phyloP scores from a whole-genome alignment of 179 eudicot genomes.

The Pouteria campechiana region DNA sequence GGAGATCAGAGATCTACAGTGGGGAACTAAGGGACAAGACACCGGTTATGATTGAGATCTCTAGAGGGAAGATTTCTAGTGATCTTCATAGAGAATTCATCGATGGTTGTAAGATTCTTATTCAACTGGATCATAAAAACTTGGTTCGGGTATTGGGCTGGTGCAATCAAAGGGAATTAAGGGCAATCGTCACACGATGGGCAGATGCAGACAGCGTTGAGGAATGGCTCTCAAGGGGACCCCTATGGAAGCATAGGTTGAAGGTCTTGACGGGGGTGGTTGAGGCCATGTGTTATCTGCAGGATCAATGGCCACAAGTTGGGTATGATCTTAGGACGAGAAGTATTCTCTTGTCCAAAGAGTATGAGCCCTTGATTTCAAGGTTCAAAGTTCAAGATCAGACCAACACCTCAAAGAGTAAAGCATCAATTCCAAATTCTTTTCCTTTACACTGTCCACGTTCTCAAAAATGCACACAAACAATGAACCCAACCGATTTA shows the following conservation, averaged over 20 bases:
- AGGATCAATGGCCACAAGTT: conserved; percentile 25
- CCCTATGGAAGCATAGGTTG: conserved; percentile 15
- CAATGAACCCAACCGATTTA: too few relatives aligned
- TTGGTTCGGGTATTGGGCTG: conserved; percentile 22
- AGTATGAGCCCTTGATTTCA: conserved; percentile 18
- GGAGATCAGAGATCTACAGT: conserved; percentile 4
- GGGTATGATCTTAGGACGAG: conserved; percentile 17
- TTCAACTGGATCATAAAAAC: conserved; percentile 16
- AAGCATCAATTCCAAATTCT: not conserved
- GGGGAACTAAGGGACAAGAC: conserved; percentile 20
- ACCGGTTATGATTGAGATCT: conserved; percentile 15
- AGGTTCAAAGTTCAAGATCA: conserved; percentile 17
- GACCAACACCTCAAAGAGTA: conserved; percentile 9
- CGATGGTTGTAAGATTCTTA: conserved; percentile 12
- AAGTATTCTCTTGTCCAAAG: conserved; percentile 7
- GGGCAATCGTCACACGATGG: conserved; percentile 16
- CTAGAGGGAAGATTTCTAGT: conserved; percentile 2
- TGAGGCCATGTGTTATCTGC: conserved; percentile 17
- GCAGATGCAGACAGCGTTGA: conserved; percentile 10
- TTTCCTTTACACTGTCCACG: too few relatives aligned
- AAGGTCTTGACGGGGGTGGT: conserved; percentile 8
- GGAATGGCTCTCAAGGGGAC: conserved; percentile 4
- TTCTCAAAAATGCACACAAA: too few relatives aligned
- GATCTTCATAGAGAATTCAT: conserved; percentile 8
- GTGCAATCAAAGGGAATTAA: conserved; percentile 14